Evolutionary conservation across 2,329 filamentous ascomycete species (phyloP).

Genomic region (Pyrenophora tritici-repentis): DNA sequence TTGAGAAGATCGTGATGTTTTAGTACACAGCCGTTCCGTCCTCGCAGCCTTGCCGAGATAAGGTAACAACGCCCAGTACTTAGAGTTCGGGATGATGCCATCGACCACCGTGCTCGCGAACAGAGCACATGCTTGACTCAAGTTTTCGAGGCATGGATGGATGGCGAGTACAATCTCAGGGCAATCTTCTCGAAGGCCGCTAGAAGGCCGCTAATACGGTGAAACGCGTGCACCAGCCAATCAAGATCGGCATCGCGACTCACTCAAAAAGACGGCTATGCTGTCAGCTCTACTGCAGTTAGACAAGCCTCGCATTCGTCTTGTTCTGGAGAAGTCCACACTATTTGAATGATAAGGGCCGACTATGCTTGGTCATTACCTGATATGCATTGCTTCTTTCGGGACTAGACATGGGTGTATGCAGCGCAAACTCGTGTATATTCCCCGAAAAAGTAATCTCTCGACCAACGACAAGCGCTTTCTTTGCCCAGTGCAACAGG

Average conservation of each 20-base stretch:
- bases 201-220: conserved; percentile 37
- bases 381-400: conserved; percentile 8
- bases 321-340: conserved; percentile 10
- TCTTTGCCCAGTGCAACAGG: neutral
- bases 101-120: conserved; percentile 12
- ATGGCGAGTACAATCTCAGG: conserved; percentile 29
- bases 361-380: conserved; percentile 9
- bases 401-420: conserved; percentile 4
- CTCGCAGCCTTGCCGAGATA: conserved; percentile 14
- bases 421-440: conserved; percentile 1
- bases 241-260: conserved; percentile 13
- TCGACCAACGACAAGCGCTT: conserved; percentile 1
- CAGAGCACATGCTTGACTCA: conserved; percentile 20
- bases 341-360: conserved; percentile 10
- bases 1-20: conserved; percentile 6
- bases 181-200: conserved; percentile 33
- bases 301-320: conserved; percentile 13
- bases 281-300: conserved; percentile 13
- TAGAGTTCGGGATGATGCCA: conserved; percentile 25
- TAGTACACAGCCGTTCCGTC: conserved; percentile 8
- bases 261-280: conserved; percentile 15
- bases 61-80: conserved; percentile 7
- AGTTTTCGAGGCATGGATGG: conserved; percentile 26
- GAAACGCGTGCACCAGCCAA: conserved; percentile 32
- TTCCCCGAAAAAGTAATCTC: conserved; percentile 4